Conservation (phyloP, 1,139 yeast genomes). For the Blastobotrys apis region DNA sequence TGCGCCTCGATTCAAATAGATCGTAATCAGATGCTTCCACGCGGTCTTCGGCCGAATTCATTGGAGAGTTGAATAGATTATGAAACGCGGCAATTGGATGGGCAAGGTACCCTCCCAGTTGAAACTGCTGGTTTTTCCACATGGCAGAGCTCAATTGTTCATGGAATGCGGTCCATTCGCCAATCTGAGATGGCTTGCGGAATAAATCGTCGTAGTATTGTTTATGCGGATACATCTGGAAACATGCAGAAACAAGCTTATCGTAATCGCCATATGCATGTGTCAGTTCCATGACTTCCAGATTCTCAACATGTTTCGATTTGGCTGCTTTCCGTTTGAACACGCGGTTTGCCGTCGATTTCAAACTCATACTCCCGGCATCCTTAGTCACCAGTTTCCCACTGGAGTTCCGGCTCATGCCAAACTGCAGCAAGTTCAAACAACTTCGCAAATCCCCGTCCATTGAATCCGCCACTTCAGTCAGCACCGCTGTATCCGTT, state of each 20-base stretch:
- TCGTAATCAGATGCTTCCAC: slow-evolving; percentile 47
- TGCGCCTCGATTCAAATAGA: slow-evolving; percentile 19
- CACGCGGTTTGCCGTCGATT: slow-evolving; percentile 27
- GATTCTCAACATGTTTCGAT: slow-evolving; percentile 48
- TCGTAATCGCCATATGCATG: slow-evolving; percentile 50
- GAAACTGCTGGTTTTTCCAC: slow-evolving; percentile 44
- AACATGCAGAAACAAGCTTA: slow-evolving; percentile 65
- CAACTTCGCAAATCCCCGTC: slow-evolving; percentile 88
- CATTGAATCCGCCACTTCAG: slow-evolving; percentile 61
- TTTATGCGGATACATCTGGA: slow-evolving; percentile 53
- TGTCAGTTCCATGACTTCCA: slow-evolving; percentile 45
- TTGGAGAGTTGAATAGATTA: slow-evolving; percentile 60
- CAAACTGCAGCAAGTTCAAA: slow-evolving; percentile 77
- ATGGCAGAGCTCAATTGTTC: slow-evolving; percentile 48
- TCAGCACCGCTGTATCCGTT: slow-evolving; percentile 40
- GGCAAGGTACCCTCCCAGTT: slow-evolving; percentile 52
- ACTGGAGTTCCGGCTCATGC: slow-evolving; percentile 28
- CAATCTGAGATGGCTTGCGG: slow-evolving; percentile 56
- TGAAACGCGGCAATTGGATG: slow-evolving; percentile 61
- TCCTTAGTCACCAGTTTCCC: slow-evolving; percentile 24
- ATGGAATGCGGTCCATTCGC: slow-evolving; percentile 75
- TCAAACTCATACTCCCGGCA: slow-evolving; percentile 22
- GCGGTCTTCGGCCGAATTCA: slow-evolving; percentile 34
- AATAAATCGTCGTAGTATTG: slow-evolving; percentile 64
- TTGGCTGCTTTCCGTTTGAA: slow-evolving; percentile 40